These are phyloP conservation scores for Boletellus ananiceps DNA, from an alignment of 768 basidiomycete genomes.

Conservation along the genomic window DNA sequence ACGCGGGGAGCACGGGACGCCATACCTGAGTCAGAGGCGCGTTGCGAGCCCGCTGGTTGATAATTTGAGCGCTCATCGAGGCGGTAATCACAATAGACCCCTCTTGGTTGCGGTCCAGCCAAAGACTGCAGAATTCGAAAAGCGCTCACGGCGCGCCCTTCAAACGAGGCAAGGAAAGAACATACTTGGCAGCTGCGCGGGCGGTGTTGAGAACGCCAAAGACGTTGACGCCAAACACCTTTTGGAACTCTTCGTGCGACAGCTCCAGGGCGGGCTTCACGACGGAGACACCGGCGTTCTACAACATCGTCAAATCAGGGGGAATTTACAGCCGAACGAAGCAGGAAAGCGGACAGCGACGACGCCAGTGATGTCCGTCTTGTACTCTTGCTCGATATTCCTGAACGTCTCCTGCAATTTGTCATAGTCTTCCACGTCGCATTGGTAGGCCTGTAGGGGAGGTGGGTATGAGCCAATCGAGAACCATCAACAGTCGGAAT, in stretches of 20 bases:
- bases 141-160: neutral
- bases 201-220: slow-evolving; percentile 63
- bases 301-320: neutral
- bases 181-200: slow-evolving; percentile 53
- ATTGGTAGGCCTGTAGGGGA: slow-evolving; percentile 50
- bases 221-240: slow-evolving; percentile 56
- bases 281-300: slow-evolving; percentile 63
- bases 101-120: slow-evolving; percentile 32
- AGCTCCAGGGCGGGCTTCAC: slow-evolving; percentile 60
- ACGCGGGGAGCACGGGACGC: neutral
- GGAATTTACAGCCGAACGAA: neutral
- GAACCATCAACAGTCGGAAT: neutral
- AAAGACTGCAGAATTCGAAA: slow-evolving; percentile 33
- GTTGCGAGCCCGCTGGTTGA: slow-evolving; percentile 46
- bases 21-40: slow-evolving; percentile 48
- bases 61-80: slow-evolving; percentile 65
- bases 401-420: slow-evolving; percentile 41
- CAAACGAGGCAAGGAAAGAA: neutral
- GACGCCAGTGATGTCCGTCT: slow-evolving; percentile 42
- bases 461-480: neutral
- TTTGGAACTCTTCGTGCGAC: slow-evolving; percentile 48
- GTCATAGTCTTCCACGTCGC: slow-evolving; percentile 51
- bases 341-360: slow-evolving; percentile 42
- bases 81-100: slow-evolving; percentile 62
- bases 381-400: slow-evolving; percentile 46